phyloP scores from a whole-genome alignment of 192 early-diverging fungal genomes.

The Rhizophagus clarus region DNA sequence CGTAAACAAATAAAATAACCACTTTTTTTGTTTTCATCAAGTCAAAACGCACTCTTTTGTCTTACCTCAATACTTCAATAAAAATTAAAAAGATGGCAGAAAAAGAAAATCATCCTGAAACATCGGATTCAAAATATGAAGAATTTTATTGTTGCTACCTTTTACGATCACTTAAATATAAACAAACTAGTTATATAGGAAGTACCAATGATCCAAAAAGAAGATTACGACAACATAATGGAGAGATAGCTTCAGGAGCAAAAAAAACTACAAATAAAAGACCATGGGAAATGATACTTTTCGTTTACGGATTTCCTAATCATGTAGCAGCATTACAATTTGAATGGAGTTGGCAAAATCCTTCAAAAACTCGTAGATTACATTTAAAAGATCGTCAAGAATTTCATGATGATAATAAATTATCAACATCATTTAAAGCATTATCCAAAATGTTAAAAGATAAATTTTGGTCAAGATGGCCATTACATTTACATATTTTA shows the following conservation, averaged over 20 bases:
- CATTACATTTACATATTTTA: conserved; percentile 10
- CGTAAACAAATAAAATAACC: too few species aligned
- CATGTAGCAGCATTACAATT: background rate
- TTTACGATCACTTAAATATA: background rate
- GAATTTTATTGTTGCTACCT: conserved; percentile 27
- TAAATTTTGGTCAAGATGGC: conserved; percentile 1
- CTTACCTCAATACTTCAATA: too few species aligned
- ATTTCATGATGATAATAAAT: background rate
- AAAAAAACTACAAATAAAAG: background rate
- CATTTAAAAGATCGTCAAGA: background rate
- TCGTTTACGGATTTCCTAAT: conserved; percentile 15
- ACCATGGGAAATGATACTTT: conserved; percentile 9
- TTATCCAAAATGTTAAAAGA: background rate
- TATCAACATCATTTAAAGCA: background rate
- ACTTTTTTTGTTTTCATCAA: too few species aligned
- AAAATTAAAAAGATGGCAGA: background rate
- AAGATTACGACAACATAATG: conserved; percentile 23
- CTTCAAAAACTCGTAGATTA: background rate
- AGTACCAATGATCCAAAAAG: background rate
- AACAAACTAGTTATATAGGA: background rate
- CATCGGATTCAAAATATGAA: background rate
- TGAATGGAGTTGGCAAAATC: conserved; percentile 15
- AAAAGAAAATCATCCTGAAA: background rate
- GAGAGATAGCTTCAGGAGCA: conserved; percentile 1
- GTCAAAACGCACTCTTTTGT: too few species aligned